Evolutionary conservation across 352 stramenopile species (phyloP), one percentile per base, ranked within the genome.

Genomic region (Phytophthora megakarya): DNA sequence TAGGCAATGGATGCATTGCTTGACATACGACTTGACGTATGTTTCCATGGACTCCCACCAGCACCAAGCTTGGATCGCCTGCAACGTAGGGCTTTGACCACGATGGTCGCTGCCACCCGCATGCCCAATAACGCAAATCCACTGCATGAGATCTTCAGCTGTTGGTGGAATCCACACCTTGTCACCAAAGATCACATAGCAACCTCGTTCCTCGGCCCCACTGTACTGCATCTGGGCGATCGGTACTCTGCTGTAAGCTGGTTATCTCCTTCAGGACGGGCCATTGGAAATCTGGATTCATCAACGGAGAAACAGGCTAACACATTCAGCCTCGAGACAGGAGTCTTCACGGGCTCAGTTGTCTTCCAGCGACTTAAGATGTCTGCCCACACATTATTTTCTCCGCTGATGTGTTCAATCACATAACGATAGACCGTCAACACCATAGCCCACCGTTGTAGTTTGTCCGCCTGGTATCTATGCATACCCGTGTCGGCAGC

Each of bases 391-490:
- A 22, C 48, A 9, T 56, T 56, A 15, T 46, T 15, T 16, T 46
- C 33, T 10, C 48, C 35, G 15, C n/a, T 9, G 32, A 56, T 46
- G 21, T 45, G 48, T n/a, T 56, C 33, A 15, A 56, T 56, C 48
- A n/a, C 48, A 16, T 46, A 56, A 5, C 9, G 37, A 22, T 15
- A 56, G 0, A 32, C n/a, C 2, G 48, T 35, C 26, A 56, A 25
- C 13, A 22, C 33, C n/a, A 56, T 56, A 23, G 48, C 19, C 48
- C 48, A 46, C 13, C 48, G 48, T 56, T 56, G 48, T 22, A 56
- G 32, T 9, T 22, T 21, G 19, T 56, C 48, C 0, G 48, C 48
- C 22, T 56, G 48, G 21, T 46, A 46, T 22, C 48, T 19, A 5
- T 21, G n/a, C 11, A 56, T 56, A 15, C 19, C 21, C 10, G 2